Conservation (phyloP, 352 stramenopile species). For the Globisporangium nodosum region DNA sequence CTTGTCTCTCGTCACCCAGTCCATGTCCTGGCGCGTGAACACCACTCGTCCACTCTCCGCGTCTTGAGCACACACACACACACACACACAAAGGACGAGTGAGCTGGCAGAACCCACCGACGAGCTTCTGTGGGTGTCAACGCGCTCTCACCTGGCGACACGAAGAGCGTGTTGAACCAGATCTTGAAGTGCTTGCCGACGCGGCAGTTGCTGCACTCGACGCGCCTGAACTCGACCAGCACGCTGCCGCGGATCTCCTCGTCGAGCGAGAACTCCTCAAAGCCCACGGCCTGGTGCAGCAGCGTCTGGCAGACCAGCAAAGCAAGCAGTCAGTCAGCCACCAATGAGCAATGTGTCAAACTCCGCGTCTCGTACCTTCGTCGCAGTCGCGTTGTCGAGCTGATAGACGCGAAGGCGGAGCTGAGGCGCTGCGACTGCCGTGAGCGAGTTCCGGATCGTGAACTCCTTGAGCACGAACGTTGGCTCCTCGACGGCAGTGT, state of each 20-base stretch:
- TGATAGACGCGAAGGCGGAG: constrained; percentile 48
- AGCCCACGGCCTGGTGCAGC: constrained; percentile 44
- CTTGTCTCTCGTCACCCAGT: constrained; percentile 58
- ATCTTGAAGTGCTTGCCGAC: constrained; percentile 63
- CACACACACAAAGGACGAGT: constrained; percentile 3
- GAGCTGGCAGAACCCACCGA: no score
- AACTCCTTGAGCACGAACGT: constrained; percentile 7
- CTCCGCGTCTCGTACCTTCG: constrained; percentile 16
- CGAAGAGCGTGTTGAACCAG: constrained; percentile 67
- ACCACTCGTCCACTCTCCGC: constrained; percentile 26
- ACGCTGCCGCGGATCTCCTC: constrained; percentile 44
- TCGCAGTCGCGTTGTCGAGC: constrained; percentile 17
- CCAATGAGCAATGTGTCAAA: no score
- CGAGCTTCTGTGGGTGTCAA: no score
- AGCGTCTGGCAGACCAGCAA: constrained; percentile 12
- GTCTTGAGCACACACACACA: constrained; percentile 16
- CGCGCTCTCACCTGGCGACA: constrained; percentile 18
- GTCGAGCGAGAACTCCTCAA: constrained; percentile 41
- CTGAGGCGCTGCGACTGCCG: constrained; percentile 9
- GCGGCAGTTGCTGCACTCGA: constrained; percentile 31
- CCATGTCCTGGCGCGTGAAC: constrained; percentile 48
- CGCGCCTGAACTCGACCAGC: constrained; percentile 50
- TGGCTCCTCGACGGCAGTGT: neutral
- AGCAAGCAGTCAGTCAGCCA: neutral
- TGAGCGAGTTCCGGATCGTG: constrained; percentile 11